A percentile compares a stretch with the other conserved stretches of the same genome.
Conservation (phyloP, 2,329 filamentous ascomycete species). For the Aspergillus bombycis region DNA sequence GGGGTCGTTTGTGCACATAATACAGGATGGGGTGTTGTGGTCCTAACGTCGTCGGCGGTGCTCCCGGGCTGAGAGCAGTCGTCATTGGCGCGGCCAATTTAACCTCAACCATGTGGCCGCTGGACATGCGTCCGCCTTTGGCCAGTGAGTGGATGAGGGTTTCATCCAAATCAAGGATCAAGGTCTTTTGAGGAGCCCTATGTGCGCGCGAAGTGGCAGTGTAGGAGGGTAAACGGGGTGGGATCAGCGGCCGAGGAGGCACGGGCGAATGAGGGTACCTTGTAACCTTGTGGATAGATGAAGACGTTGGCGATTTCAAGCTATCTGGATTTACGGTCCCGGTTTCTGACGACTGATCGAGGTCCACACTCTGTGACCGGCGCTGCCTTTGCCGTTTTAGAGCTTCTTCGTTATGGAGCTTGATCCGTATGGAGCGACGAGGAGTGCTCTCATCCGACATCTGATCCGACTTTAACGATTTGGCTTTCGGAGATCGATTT, state of each 20-base stretch:
- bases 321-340: slow-evolving; percentile 70
- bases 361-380: slow-evolving; percentile 36
- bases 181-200: slow-evolving; percentile 76
- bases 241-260: slow-evolving; percentile 86
- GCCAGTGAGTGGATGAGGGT: slow-evolving; percentile 98
- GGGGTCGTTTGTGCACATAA: slow-evolving; percentile 96
- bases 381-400: slow-evolving; percentile 67
- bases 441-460: slow-evolving; percentile 66
- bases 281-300: slow-evolving; percentile 70
- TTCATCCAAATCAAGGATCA: slow-evolving; percentile 95
- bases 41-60: slow-evolving; percentile 68
- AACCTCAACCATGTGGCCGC: slow-evolving; percentile 98
- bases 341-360: slow-evolving; percentile 29
- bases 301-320: slow-evolving; percentile 91
- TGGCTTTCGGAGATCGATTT: slow-evolving; percentile 30
- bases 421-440: slow-evolving; percentile 85
- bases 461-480: slow-evolving; percentile 28
- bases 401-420: slow-evolving; percentile 78
- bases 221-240: slow-evolving; percentile 86
- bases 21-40: slow-evolving; percentile 96
- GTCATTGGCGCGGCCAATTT: slow-evolving; percentile 61
- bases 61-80: slow-evolving; percentile 44
- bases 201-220: slow-evolving; percentile 53
- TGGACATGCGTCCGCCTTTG: slow-evolving; percentile 92
- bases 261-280: slow-evolving; percentile 89